Evolutionary conservation across 768 basidiomycete genomes (phyloP), one percentile per base, ranked within the genome.

Genomic region (Rhodotorula toruloides): DNA sequence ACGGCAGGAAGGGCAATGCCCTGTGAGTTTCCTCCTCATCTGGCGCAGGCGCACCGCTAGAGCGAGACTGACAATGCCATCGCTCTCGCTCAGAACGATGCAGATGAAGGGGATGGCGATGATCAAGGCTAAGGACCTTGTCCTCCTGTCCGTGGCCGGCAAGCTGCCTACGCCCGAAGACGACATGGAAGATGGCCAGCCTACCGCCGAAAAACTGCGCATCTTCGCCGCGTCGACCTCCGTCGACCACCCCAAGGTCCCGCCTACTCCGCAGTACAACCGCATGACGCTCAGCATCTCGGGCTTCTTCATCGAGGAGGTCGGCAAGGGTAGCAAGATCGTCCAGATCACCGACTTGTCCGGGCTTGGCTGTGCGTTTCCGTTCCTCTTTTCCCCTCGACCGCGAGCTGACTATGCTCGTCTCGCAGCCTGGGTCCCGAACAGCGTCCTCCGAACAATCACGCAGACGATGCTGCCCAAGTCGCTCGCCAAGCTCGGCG

Each of bases 391-490:
- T 36, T 27, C 19, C 6, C 9, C 10, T 13, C 29, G 19, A 1
- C 17, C 37, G 34, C 36, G 34, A 17, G 47, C 57, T 56, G n/a
- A 54, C 43, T 19, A 21, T 37, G 12, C 3, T 19, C 29, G 6
- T 17, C 2, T 17, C 36, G 39, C 54, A 72, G 68, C 68, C 31
- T 74, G 68, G 70, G 49, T 71, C 6, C 74, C 68, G 16, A 42
- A 42, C 29, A 58, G 58, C 32, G 64, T 69, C 27, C 57, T 67
- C 46, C 63, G 63, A 17, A 65, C 66, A 10, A 66, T 74, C 27
- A 74, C 73, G 1, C 64, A 72, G 40, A 72, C 64, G 12, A 54
- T 74, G 56, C 60, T 75, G 5, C 74, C 74, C 16, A 75, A 73
- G 32, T 58, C 62, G 12, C 65, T 75, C 9, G 46, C 63, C 54